These are phyloP conservation scores for Apiospora saccharicola DNA, from an alignment of 2,329 filamentous ascomycete genomes.

Conservation along the genomic window DNA sequence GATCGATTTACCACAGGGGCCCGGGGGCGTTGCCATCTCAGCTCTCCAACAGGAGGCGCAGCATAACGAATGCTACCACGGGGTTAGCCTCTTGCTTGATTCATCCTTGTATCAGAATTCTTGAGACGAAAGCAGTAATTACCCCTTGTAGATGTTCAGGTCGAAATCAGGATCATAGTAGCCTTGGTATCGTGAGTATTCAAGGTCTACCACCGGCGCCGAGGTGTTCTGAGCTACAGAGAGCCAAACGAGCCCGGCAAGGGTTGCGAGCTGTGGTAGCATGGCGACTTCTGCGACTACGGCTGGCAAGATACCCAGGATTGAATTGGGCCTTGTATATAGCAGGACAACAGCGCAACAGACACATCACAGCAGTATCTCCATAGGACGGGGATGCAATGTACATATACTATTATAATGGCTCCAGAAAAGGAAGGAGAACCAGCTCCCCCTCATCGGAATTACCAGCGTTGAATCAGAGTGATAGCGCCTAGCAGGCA, in stretches of 20 bases:
- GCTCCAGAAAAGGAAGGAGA: neutral
- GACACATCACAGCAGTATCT: neutral
- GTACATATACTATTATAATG: conserved; percentile 3
- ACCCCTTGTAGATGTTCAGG: conserved; percentile 56
- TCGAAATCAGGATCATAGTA: conserved; percentile 46
- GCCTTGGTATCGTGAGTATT: conserved; percentile 55
- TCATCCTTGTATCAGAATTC: neutral
- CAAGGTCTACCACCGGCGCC: conserved; percentile 47
- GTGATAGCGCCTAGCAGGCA: neutral
- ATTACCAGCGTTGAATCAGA: neutral
- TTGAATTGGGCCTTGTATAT: neutral
- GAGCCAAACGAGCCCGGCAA: conserved; percentile 2
- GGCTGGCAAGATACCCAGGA: neutral
- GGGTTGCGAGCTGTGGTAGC: neutral
- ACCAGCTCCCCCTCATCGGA: conserved; percentile 4
- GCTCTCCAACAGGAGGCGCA: conserved; percentile 49
- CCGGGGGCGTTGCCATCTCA: conserved; percentile 53
- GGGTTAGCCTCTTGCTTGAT: neutral
- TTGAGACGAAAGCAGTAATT: conserved; percentile 23
- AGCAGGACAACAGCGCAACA: neutral
- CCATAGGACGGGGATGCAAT: neutral
- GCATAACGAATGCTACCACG: conserved; percentile 53
- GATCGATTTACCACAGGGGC: conserved; percentile 40
- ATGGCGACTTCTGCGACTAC: neutral
- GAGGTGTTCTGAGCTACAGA: neutral